A percentile compares a stretch with the other conserved stretches of the same genome.
Conservation (phyloP, 129 eudicot genomes). For the Lonicera japonica region DNA sequence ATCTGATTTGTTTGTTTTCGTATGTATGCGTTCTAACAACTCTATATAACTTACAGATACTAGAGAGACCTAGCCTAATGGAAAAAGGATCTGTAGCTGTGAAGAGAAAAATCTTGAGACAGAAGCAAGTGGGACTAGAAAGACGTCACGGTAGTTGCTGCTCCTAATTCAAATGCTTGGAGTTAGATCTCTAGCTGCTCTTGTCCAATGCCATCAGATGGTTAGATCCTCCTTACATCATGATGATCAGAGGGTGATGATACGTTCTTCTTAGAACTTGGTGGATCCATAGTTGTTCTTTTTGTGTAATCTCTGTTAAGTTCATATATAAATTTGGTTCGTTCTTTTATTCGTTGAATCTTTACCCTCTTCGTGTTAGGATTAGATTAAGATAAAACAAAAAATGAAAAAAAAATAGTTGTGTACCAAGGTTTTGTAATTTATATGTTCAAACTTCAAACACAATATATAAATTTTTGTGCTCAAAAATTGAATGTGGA, state of each 20-base stretch:
- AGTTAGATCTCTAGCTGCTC: conserved; percentile 5
- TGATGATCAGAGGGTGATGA: conserved; percentile 13
- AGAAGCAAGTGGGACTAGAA: conserved; percentile 37
- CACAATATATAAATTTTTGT: too few species aligned
- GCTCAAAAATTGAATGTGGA: too few species aligned
- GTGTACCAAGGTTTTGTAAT: too few species aligned
- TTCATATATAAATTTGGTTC: conserved; percentile 18
- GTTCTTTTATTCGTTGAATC: conserved; percentile 32
- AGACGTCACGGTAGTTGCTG: conserved; percentile 46
- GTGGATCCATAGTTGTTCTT: neutral
- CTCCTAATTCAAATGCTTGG: conserved; percentile 19
- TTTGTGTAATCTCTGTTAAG: conserved; percentile 15
- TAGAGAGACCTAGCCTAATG: conserved; percentile 62
- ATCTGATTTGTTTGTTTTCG: neutral
- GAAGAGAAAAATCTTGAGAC: conserved; percentile 55
- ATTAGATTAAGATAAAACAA: too few species aligned
- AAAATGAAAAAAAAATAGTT: too few species aligned
- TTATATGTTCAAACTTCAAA: too few species aligned
- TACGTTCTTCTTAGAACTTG: conserved; percentile 10
- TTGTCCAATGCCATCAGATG: neutral
- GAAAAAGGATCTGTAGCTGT: conserved; percentile 70
- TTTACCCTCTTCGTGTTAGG: neutral
- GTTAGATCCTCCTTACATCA: conserved; percentile 15
- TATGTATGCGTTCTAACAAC: conserved; percentile 1
- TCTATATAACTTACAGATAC: conserved; percentile 34